Conservation (phyloP, 2,329 filamentous ascomycete genomes). For the Aspergillus terreus region DNA sequence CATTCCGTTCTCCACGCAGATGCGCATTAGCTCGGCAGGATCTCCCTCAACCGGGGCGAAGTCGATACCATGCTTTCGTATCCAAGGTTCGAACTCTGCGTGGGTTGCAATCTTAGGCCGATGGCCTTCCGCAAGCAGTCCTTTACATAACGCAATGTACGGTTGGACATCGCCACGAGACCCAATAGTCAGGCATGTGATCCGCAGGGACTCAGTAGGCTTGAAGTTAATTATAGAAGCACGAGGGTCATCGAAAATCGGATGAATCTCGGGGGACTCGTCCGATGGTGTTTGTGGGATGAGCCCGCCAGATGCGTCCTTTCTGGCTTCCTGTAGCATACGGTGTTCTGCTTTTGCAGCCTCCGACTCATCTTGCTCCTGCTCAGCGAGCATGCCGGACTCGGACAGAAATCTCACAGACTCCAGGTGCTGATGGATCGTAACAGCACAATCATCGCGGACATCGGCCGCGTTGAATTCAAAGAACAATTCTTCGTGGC, state of each 20-base stretch:
- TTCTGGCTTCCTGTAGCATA: conserved; percentile 70
- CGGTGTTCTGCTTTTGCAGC: conserved; percentile 76
- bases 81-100: conserved; percentile 81
- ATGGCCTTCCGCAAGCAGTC: conserved; percentile 82
- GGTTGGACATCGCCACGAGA: conserved; percentile 95
- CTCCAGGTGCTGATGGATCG: conserved; percentile 72
- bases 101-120: conserved; percentile 86
- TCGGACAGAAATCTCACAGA: conserved; percentile 67
- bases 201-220: conserved; percentile 69
- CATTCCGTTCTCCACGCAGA: conserved; percentile 96
- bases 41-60: conserved; percentile 87
- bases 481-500: conserved; percentile 94
- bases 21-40: conserved; percentile 87
- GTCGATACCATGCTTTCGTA: conserved; percentile 88
- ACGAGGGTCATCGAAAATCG: conserved; percentile 85
- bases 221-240: conserved; percentile 91
- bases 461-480: conserved; percentile 76
- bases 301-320: conserved; percentile 38
- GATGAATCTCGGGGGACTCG: conserved; percentile 52
- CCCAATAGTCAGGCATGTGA: conserved; percentile 94
- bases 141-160: conserved; percentile 94
- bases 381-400: conserved; percentile 62
- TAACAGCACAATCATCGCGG: conserved; percentile 85
- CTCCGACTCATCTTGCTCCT: conserved; percentile 68
- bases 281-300: conserved; percentile 19